These are phyloP conservation scores for Beverwykella pulmonaria DNA, from an alignment of 495 filamentous ascomycete species.

Conservation along the genomic window DNA sequence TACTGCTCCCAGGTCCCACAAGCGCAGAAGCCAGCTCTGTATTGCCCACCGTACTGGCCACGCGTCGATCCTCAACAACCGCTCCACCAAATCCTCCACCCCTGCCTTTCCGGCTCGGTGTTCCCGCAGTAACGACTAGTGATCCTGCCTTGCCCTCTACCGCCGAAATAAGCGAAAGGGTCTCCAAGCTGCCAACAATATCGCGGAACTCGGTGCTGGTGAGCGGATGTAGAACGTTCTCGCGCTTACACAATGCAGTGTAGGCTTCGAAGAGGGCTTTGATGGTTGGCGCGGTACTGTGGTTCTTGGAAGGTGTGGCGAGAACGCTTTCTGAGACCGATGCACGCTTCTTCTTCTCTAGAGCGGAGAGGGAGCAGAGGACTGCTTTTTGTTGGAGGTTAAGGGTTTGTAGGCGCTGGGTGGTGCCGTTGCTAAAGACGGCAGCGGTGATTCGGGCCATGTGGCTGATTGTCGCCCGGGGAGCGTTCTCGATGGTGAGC, in stretches of 20 bases:
- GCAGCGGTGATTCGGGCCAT: constrained; percentile 85
- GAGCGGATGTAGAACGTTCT: constrained; percentile 82
- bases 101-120: constrained; percentile 44
- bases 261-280: constrained; percentile 81
- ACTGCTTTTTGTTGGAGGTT: constrained; percentile 97
- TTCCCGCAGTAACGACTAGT: constrained; percentile 39
- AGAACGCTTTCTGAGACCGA: constrained; percentile 40
- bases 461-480: constrained; percentile 84
- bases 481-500: constrained; percentile 74
- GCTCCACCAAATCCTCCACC: constrained; percentile 41
- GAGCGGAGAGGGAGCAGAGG: constrained; percentile 79
- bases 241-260: constrained; percentile 73
- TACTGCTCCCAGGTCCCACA: constrained; percentile 42
- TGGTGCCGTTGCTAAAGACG: constrained; percentile 81
- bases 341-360: constrained; percentile 64
- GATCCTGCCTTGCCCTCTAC: constrained; percentile 59
- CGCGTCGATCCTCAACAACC: constrained; percentile 43
- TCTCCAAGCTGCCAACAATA: constrained; percentile 86
- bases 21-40: constrained; percentile 42
- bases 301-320: constrained; percentile 59
- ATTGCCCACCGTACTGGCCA: constrained; percentile 41
- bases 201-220: constrained; percentile 90
- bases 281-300: constrained; percentile 64
- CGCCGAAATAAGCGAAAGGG: constrained; percentile 74
- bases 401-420: constrained; percentile 77